These are phyloP conservation scores for Pythium dissotocum DNA, from an alignment of 352 stramenopile genomes.

Conservation along the genomic window DNA sequence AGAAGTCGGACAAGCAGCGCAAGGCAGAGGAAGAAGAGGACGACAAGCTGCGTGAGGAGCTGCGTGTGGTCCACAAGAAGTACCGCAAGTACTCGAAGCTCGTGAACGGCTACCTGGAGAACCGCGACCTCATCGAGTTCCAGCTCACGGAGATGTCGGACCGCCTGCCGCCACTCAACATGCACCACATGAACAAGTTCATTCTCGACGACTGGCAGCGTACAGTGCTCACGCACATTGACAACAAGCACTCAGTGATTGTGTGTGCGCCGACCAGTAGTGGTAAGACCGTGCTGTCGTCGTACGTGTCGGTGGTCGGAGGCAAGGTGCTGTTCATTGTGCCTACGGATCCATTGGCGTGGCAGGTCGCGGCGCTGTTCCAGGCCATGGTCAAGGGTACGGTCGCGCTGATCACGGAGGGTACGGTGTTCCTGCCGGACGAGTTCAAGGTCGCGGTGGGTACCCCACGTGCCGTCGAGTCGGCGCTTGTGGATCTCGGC, in stretches of 20 bases:
- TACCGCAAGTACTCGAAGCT: slow-evolving; percentile 88
- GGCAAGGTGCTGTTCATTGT: slow-evolving; percentile 89
- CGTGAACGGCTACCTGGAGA: slow-evolving; percentile 66
- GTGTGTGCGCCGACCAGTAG: slow-evolving; percentile 97
- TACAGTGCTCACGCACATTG: slow-evolving; percentile 93
- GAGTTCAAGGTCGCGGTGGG: slow-evolving; percentile 94
- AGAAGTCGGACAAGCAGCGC: slow-evolving; percentile 68
- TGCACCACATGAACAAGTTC: slow-evolving; percentile 92
- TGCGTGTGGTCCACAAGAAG: slow-evolving; percentile 83
- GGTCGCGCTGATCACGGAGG: slow-evolving; percentile 95
- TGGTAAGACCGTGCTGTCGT: slow-evolving; percentile 95
- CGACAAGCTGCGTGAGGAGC: slow-evolving; percentile 56
- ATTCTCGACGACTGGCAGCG: slow-evolving; percentile 98
- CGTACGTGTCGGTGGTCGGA: slow-evolving; percentile 79
- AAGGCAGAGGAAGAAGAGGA: slow-evolving; percentile 82
- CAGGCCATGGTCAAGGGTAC: slow-evolving; percentile 97
- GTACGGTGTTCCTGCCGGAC: slow-evolving; percentile 77
- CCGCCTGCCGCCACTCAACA: slow-evolving; percentile 81
- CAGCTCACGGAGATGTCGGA: slow-evolving; percentile 89
- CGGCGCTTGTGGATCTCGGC: slow-evolving; percentile 86
- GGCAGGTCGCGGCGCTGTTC: slow-evolving; percentile 98
- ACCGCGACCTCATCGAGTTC: slow-evolving; percentile 82
- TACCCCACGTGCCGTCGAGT: slow-evolving; percentile 95
- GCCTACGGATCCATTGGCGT: slow-evolving; percentile 97
- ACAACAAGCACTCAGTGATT: slow-evolving; percentile 95